Conservation (phyloP, 2,329 filamentous ascomycete species). For the Diplodia seriata region DNA sequence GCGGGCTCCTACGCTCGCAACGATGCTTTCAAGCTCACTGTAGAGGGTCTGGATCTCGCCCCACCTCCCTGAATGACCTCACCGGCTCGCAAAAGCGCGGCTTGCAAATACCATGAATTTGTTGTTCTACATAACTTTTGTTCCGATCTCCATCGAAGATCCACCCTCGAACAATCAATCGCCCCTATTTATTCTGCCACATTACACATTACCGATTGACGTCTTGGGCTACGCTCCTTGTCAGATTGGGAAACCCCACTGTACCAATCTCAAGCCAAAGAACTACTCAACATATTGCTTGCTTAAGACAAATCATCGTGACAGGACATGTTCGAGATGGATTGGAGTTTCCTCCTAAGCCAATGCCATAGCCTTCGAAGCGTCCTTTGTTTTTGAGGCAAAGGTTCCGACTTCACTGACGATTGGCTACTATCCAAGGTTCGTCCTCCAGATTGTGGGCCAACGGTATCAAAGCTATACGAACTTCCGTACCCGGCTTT, state of each 20-base stretch:
- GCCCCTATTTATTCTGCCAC: background rate
- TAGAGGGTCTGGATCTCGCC: slow-evolving; percentile 65
- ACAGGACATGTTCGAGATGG: background rate
- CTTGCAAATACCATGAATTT: background rate
- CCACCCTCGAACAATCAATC: too few species aligned
- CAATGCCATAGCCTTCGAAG: background rate
- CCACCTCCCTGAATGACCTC: slow-evolving; percentile 56
- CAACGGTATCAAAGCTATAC: background rate
- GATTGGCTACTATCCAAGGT: background rate
- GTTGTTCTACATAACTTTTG: background rate
- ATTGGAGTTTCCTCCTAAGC: background rate
- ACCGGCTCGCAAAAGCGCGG: background rate
- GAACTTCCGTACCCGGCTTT: background rate
- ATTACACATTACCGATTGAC: background rate
- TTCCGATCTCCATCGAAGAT: background rate
- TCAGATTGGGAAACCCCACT: background rate
- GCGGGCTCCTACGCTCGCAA: slow-evolving; percentile 84
- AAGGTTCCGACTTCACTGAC: background rate
- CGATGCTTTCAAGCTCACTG: slow-evolving; percentile 66
- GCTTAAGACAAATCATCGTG: background rate
- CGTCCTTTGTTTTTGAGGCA: background rate
- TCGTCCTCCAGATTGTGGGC: background rate
- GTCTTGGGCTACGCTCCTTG: background rate
- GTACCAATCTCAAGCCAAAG: background rate
- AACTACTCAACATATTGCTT: background rate